Evolutionary conservation across 2,329 filamentous ascomycete genomes (phyloP).

Genomic region (Cadophora sp.): DNA sequence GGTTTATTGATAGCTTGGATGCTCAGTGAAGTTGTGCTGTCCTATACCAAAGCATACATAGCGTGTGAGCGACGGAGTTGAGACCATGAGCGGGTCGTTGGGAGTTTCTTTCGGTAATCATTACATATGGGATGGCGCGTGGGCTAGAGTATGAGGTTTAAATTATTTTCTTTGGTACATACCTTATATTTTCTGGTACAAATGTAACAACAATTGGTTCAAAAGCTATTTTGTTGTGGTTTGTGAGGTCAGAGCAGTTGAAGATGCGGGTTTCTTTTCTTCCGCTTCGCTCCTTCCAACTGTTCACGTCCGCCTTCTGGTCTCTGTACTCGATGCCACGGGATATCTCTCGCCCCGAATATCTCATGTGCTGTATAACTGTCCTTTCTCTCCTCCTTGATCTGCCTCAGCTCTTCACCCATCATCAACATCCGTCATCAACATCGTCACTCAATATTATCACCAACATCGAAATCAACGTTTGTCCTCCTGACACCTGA

Average conservation of each 20-base stretch:
- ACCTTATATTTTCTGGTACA: conserved; percentile 7
- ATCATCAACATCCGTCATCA: neutral
- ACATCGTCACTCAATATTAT: neutral
- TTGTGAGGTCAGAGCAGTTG: neutral
- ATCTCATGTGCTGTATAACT: too few species aligned
- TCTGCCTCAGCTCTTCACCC: neutral
- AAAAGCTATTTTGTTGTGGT: neutral
- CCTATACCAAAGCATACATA: neutral
- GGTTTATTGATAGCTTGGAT: conserved; percentile 10
- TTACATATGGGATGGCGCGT: neutral
- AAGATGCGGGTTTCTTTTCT: too few species aligned
- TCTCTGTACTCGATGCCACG: neutral
- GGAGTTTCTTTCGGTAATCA: conserved; percentile 10
- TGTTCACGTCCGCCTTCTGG: neutral
- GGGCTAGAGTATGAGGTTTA: too few species aligned
- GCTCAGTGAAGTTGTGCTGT: neutral
- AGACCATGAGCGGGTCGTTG: conserved; percentile 1
- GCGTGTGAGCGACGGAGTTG: conserved; percentile 11
- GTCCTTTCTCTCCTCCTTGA: neutral
- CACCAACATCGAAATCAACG: neutral
- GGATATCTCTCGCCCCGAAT: too few species aligned
- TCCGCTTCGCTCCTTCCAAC: neutral
- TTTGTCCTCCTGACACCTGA: neutral
- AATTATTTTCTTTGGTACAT: neutral
- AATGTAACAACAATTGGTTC: neutral